Evolutionary conservation across 2,329 filamentous ascomycete species (phyloP).

Genomic region (Colletotrichum gigasporum): DNA sequence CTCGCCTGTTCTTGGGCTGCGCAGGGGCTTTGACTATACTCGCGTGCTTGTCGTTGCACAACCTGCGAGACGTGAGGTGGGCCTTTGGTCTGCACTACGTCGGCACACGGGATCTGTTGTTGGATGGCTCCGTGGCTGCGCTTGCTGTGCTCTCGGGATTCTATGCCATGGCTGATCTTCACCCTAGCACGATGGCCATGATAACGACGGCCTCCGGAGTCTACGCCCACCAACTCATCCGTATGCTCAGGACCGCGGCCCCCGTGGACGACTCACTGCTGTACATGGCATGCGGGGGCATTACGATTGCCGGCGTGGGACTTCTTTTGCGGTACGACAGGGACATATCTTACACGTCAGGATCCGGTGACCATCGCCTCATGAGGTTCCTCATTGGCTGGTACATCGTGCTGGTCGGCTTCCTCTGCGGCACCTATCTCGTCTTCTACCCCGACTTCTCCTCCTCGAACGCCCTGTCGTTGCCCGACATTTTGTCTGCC

Average conservation of each 20-base stretch:
- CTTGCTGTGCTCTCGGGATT: conserved; percentile 38
- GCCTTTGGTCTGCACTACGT: conserved; percentile 41
- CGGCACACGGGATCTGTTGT: conserved; percentile 39
- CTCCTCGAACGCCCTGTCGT: conserved; percentile 4
- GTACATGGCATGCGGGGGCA: conserved; percentile 4
- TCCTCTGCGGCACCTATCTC: conserved; percentile 27
- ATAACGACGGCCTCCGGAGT: conserved; percentile 36
- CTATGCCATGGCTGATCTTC: conserved; percentile 39
- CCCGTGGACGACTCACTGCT: conserved; percentile 9
- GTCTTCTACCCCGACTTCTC: conserved; percentile 19
- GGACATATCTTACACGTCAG: conserved; percentile 10
- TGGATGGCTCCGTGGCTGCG: conserved; percentile 40
- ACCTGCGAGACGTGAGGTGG: conserved; percentile 39
- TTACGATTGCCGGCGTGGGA: conserved; percentile 28
- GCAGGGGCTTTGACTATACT: conserved; percentile 37
- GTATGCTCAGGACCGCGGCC: conserved; percentile 1
- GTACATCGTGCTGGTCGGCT: conserved; percentile 26
- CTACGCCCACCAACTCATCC: conserved; percentile 35
- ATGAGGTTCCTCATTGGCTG: conserved; percentile 19
- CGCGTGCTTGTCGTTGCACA: conserved; percentile 40
- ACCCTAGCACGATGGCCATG: conserved; percentile 39
- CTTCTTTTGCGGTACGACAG: conserved; percentile 29
- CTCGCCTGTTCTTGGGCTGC: conserved; percentile 35
- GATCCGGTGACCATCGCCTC: conserved; percentile 2
- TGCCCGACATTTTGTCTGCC: conserved; percentile 8